These are phyloP conservation scores for Laguncularia racemosa DNA, from an alignment of 345 rosid species.

Conservation along the genomic window DNA sequence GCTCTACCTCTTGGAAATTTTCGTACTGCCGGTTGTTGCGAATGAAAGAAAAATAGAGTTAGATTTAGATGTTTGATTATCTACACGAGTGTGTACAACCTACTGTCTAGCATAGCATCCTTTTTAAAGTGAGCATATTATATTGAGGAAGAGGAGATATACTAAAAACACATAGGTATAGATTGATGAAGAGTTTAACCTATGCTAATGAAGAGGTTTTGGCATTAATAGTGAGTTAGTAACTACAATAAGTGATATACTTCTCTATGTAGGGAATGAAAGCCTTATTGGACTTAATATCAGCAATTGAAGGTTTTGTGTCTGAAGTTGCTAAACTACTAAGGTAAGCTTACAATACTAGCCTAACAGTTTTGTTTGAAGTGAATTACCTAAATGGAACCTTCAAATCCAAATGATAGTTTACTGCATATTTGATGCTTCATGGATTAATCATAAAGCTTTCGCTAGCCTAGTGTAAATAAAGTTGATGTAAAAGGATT, in stretches of 20 bases:
- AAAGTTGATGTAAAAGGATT: not conserved
- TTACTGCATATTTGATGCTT: not conserved
- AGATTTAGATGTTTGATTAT: too few relatives aligned
- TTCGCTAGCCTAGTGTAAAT: too few relatives aligned
- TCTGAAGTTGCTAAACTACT: slow-evolving; percentile 67
- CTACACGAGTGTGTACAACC: too few relatives aligned
- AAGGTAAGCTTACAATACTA: slow-evolving; percentile 28
- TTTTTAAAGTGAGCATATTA: too few relatives aligned
- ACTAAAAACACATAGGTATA: too few relatives aligned
- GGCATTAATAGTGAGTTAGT: not conserved
- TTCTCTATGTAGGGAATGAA: slow-evolving; percentile 66
- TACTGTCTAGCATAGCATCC: too few relatives aligned
- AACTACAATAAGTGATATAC: not conserved
- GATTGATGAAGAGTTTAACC: too few relatives aligned
- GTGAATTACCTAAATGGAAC: not conserved
- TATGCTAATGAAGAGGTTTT: slow-evolving; percentile 61
- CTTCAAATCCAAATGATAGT: not conserved
- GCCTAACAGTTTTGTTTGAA: not conserved
- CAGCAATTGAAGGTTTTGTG: slow-evolving; percentile 73
- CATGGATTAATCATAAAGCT: not conserved
- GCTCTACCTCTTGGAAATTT: too few relatives aligned
- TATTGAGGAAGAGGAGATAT: too few relatives aligned
- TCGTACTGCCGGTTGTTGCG: too few relatives aligned
- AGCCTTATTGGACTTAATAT: slow-evolving; percentile 71
- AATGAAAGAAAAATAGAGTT: too few relatives aligned